Evolutionary conservation across 2,329 filamentous ascomycete genomes (phyloP), one percentile per base, ranked within the genome.

Genomic region (Penicillium nordicum): DNA sequence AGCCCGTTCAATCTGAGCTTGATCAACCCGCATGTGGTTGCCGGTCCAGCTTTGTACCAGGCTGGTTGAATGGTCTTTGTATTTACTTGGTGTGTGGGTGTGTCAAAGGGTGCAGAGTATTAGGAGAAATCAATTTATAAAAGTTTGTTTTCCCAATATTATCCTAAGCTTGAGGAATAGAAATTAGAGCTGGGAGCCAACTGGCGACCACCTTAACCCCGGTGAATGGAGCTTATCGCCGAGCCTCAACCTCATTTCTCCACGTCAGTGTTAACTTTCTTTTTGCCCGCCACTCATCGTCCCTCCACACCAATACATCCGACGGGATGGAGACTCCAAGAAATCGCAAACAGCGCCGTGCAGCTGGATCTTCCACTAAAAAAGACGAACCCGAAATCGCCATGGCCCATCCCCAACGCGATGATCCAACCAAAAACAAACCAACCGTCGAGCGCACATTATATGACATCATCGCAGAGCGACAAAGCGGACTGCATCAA

Each of bases 11-110:
- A 94, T 68, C 57, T 93, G 57, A 83, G 79, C 25, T 80, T 84
- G 79, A 79, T 93, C 21, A 93, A 94, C 62, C 85, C 88, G 0
- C 88, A 92, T 65, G 86, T 94, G 36, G 83, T 84, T 54, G 89
- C 90, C 23, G 78, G 78, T 29, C 78, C 92, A 52, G 87, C 84
- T 51, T 69, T 94, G 37, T 94, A 92, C 72, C 88, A 91, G 75
- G 86, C 89, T 65, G 90, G 90, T 63, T 94, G 80, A 81, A 21
- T 49, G 32, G 4, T 14, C 3, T 2, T 8, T 42, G 21, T 49
- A 29, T 21, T 43, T 21, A 21, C 21, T 27, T 18, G 18, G 1
- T 21, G 21, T 21, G 21, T 21, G 2, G 2, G n/a, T 10, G 30
- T 32, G 21, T 32, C 16, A 8, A 51, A 23, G 18, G 6, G 3